These are phyloP conservation scores for Wickerhamomyces bovis DNA, from an alignment of 805 yeast species.

Conservation along the genomic window DNA sequence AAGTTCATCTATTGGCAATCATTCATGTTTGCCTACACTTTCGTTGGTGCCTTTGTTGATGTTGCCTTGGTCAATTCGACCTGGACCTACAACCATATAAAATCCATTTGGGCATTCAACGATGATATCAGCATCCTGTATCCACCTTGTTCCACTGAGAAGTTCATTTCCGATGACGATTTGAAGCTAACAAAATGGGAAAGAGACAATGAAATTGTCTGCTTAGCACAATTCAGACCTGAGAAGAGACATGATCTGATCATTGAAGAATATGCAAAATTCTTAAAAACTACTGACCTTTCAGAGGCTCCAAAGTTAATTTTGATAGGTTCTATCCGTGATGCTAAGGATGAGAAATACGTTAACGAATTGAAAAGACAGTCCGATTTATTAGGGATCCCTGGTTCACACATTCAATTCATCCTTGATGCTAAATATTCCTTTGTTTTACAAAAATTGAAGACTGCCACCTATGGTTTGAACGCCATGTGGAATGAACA, in stretches of 20 bases:
- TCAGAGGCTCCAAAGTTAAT: constrained; percentile 47
- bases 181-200: constrained; percentile 14
- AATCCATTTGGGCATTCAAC: constrained; percentile 52
- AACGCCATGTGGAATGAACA: constrained; percentile 99
- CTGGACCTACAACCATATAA: constrained; percentile 84
- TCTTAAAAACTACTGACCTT: constrained; percentile 26
- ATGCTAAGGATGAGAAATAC: constrained; percentile 53
- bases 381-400: constrained; percentile 39
- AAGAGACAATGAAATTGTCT: constrained; percentile 32
- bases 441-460: constrained; percentile 48
- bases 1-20: constrained; percentile 67
- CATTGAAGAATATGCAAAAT: constrained; percentile 55
- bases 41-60: constrained; percentile 61
- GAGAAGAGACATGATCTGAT: constrained; percentile 85
- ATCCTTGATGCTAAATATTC: constrained; percentile 70
- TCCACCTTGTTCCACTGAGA: constrained; percentile 86
- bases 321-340: constrained; percentile 81
- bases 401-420: constrained; percentile 40
- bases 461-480: constrained; percentile 63
- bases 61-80: constrained; percentile 75
- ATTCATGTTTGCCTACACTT: constrained; percentile 57
- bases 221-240: constrained; percentile 88
- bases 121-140: constrained; percentile 48
- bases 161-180: constrained; percentile 26
- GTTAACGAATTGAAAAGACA: constrained; percentile 43